Conservation (phyloP, 1,284 basidiomycete species). For the Tetrapyrgos nigripes region DNA sequence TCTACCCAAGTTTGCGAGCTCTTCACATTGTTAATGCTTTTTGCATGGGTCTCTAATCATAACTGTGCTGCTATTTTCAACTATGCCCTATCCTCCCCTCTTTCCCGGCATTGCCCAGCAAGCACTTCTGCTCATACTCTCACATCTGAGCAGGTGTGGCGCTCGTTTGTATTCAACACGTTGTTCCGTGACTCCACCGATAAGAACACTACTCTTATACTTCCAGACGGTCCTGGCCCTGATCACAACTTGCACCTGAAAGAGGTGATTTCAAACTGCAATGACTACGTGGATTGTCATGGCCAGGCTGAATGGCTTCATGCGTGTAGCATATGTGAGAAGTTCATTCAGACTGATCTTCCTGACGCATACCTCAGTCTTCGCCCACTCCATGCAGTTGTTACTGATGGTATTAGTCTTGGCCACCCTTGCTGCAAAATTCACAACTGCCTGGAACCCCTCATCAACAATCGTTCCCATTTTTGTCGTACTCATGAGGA, state of each 20-base stretch:
- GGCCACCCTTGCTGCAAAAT: background rate
- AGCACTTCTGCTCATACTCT: constrained; percentile 1
- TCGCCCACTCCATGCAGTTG: no score
- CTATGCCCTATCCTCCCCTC: constrained; percentile 6
- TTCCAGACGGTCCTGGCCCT: background rate
- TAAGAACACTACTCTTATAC: constrained; percentile 19
- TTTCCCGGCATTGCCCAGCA: no score
- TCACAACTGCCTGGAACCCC: background rate
- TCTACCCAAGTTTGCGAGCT: constrained; percentile 16
- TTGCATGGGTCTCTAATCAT: constrained; percentile 13
- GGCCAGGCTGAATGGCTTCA: background rate
- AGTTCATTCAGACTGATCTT: background rate
- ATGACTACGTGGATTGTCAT: background rate
- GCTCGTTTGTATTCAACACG: constrained; percentile 17
- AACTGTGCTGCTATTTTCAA: constrained; percentile 8
- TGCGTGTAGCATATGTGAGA: background rate
- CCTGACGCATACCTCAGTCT: background rate
- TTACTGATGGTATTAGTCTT: background rate
- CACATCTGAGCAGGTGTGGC: constrained; percentile 18
- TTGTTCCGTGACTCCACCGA: constrained; percentile 16
- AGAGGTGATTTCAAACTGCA: background rate
- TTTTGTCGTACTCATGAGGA: no score
- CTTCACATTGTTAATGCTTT: constrained; percentile 21
- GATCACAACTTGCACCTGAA: background rate
- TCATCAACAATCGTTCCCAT: no score